Percentiles rank a stretch among this genome's conserved stretches.
phyloP scores from a whole-genome alignment of 495 filamentous ascomycete species.

The Lepraria neglecta region DNA sequence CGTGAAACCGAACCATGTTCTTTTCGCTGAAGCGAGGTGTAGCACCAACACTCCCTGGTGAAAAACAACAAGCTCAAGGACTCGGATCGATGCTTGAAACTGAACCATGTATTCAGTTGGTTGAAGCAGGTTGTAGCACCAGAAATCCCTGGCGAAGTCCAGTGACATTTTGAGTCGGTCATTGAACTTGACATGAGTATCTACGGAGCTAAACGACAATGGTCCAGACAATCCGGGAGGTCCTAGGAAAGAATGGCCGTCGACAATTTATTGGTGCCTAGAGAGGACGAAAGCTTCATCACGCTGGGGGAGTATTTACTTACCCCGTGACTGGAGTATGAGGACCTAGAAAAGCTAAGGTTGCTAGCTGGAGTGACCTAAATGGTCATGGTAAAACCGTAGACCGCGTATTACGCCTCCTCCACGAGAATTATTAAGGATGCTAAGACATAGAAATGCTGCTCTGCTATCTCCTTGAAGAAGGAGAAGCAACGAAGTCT shows the following conservation, averaged over 20 bases:
- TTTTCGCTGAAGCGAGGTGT: too few species aligned
- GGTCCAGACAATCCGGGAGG: too few species aligned
- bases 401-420: background rate
- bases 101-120: too few species aligned
- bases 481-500: background rate
- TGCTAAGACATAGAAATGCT: constrained; percentile 1
- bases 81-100: background rate
- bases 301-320: background rate
- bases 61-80: background rate
- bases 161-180: background rate
- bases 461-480: background rate
- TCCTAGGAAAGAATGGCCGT: background rate
- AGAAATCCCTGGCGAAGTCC: background rate
- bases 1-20: background rate
- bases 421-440: background rate
- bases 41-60: too few species aligned
- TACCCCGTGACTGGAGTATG: background rate
- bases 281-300: background rate
- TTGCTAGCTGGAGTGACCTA: background rate
- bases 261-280: background rate
- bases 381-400: constrained; percentile 1
- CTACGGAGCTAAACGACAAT: too few species aligned
- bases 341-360: background rate
- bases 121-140: background rate
- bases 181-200: background rate